Evolutionary conservation across 768 basidiomycete species (phyloP).

Genomic region (Clitopilus passeckerianus): DNA sequence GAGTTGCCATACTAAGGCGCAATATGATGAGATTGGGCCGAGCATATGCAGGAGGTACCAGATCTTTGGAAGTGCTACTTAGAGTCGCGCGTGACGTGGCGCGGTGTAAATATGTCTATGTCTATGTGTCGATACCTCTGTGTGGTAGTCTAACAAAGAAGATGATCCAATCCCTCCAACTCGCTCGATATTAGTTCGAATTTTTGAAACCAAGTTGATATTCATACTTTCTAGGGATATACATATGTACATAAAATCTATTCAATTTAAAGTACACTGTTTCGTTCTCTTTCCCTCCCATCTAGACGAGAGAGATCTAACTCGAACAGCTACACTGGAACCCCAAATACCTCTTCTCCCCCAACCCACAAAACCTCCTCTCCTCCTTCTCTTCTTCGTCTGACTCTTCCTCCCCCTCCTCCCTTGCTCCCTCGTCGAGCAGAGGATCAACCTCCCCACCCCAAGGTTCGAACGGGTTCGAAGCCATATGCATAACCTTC

Average conservation of each 20-base stretch:
- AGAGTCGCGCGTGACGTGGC: slow-evolving; percentile 14
- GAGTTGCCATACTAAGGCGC: slow-evolving; percentile 90
- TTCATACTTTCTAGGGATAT: neutral
- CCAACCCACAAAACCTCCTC: slow-evolving; percentile 71
- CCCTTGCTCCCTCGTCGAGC: slow-evolving; percentile 30
- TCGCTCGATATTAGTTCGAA: neutral
- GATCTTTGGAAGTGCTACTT: slow-evolving; percentile 88
- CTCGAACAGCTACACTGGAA: slow-evolving; percentile 96
- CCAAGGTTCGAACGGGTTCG: neutral
- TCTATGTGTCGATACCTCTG: too few species aligned
- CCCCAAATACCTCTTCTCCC: slow-evolving; percentile 71
- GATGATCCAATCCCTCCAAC: too few species aligned
- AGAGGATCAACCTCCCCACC: neutral
- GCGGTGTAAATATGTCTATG: too few species aligned
- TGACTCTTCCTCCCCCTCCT: slow-evolving; percentile 37
- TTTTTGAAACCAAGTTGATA: too few species aligned
- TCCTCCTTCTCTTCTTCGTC: slow-evolving; percentile 64
- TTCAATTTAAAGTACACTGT: too few species aligned
- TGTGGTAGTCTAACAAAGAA: too few species aligned
- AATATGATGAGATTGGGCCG: slow-evolving; percentile 91
- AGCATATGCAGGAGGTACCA: slow-evolving; percentile 91
- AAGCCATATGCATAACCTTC: slow-evolving; percentile 76
- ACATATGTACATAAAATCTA: too few species aligned
- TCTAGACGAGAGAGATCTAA: slow-evolving; percentile 37
- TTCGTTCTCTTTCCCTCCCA: too few species aligned